Evolutionary conservation across 2,329 filamentous ascomycete genomes (phyloP).

Genomic region (Zymoseptoria pseudotritici): DNA sequence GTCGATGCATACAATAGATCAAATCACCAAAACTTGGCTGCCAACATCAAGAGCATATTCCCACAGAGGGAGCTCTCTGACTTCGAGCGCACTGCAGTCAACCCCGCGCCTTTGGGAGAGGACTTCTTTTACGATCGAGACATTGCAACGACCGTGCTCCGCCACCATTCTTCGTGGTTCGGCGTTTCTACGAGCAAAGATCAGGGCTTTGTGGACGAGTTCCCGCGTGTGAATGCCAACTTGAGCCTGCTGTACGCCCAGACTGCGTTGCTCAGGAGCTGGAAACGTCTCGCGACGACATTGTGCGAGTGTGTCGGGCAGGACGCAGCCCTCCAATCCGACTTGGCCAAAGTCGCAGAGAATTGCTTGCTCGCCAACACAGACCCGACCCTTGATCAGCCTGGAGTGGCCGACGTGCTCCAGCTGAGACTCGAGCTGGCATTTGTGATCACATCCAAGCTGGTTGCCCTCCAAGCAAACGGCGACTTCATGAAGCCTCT

Average conservation of each 20-base stretch:
- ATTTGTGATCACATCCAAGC: conserved; percentile 71
- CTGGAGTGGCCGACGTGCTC: conserved; percentile 72
- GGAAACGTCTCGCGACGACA: conserved; percentile 82
- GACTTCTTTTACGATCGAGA: conserved; percentile 80
- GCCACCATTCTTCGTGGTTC: conserved; percentile 70
- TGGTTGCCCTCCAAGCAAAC: conserved; percentile 51
- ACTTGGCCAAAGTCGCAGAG: conserved; percentile 66
- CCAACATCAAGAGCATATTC: conserved; percentile 76
- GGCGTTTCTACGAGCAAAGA: conserved; percentile 43
- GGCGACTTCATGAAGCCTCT: conserved; percentile 47
- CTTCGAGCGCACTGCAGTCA: conserved; percentile 66
- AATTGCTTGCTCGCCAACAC: conserved; percentile 75
- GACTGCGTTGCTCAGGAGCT: conserved; percentile 75
- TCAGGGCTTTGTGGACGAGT: conserved; percentile 72
- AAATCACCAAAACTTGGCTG: conserved; percentile 74
- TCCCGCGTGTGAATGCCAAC: conserved; percentile 82
- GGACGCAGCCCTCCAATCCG: conserved; percentile 53
- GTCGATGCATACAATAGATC: conserved; percentile 82
- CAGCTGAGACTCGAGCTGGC: conserved; percentile 72
- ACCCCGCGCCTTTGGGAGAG: conserved; percentile 49
- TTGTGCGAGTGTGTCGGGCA: conserved; percentile 57
- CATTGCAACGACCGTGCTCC: conserved; percentile 67
- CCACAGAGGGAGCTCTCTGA: conserved; percentile 63
- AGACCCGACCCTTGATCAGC: conserved; percentile 62
- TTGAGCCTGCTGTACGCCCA: conserved; percentile 88